Evolutionary conservation across 257 asterid species (phyloP), one percentile per base, ranked within the genome.

Genomic region (Nicotiana tomentosiformis): DNA sequence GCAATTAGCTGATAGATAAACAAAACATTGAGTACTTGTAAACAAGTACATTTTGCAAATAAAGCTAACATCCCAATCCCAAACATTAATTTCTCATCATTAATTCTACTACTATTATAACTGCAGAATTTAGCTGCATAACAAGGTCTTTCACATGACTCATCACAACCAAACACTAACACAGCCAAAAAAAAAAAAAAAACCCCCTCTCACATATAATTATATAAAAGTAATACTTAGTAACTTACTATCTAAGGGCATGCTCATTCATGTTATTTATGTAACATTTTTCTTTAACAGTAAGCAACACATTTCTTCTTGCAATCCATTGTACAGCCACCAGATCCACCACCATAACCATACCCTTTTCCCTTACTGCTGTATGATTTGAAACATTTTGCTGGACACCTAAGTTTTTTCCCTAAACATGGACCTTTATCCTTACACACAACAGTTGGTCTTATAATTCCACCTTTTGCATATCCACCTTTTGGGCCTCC

Each of bases 261-360:
- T 49, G 11, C 20, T 11, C 43, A 51, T 29, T 55, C 18, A 10
- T 0, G 2, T 49, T 3, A 9, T 26, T 66, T 11, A 66, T 35
- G 18, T 74, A 93, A 85, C 98, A 94, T 56, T 56, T 56, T 56
- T 18, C 18, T 5, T 88, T 65, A 93, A 86, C 99, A 96, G 51
- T 83, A 88, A 83, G 98, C 99, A 8, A 60, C 64, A 80, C 99
- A 96, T 23, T 89, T 94, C 84, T 92, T 87, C 90, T 88, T 65
- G 91, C 99, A 96, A 66, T 96, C 98, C 5, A 93, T 43, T 86
- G 90, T 90, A 89, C 98, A 92, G 0, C 98, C 97, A 7, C 98
- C 99, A 55, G 97, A 95, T 3, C 98, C 99, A 32, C 98, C 98
- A 16, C 98, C 99, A 51, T 76, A 89, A 0, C 99, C 98, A 76